A percentile compares a stretch with the other conserved stretches of the same genome.
Evolutionary conservation across 163 green algal species (phyloP).

Genomic region (Volvox carteri): DNA sequence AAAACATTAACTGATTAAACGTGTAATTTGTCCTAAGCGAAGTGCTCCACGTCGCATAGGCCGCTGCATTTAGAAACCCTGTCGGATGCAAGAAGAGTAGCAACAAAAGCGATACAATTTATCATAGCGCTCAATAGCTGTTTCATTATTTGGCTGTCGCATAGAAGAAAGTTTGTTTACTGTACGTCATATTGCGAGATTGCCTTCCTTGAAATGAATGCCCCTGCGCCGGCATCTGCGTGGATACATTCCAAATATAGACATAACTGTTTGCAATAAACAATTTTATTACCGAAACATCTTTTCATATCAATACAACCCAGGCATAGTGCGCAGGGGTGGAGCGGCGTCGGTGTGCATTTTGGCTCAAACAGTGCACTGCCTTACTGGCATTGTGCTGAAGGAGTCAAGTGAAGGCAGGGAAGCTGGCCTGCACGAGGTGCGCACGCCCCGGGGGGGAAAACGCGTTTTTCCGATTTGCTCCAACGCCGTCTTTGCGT

Average conservation of each 20-base stretch:
- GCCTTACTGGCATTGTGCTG: background rate
- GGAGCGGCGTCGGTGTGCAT: background rate
- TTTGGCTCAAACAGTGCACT: background rate
- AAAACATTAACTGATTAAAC: too few relatives aligned
- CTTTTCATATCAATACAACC: background rate
- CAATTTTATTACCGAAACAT: background rate
- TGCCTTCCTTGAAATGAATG: constrained; percentile 1
- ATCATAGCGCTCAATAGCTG: too few relatives aligned
- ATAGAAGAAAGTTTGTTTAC: too few relatives aligned
- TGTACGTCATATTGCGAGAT: background rate
- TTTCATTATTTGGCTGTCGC: too few relatives aligned
- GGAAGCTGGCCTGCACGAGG: background rate
- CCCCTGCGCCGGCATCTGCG: background rate
- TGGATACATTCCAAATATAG: background rate
- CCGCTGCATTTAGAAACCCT: background rate
- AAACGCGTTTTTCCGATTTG: background rate
- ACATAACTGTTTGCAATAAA: background rate
- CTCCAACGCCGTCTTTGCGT: background rate
- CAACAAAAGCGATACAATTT: background rate
- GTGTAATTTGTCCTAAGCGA: background rate
- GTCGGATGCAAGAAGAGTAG: background rate
- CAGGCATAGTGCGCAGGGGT: background rate
- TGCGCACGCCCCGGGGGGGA: constrained; percentile 26
- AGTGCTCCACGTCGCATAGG: background rate
- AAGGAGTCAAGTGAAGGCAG: background rate